phyloP scores from a whole-genome alignment of 257 asterid genomes.

The Handroanthus guayacan region DNA sequence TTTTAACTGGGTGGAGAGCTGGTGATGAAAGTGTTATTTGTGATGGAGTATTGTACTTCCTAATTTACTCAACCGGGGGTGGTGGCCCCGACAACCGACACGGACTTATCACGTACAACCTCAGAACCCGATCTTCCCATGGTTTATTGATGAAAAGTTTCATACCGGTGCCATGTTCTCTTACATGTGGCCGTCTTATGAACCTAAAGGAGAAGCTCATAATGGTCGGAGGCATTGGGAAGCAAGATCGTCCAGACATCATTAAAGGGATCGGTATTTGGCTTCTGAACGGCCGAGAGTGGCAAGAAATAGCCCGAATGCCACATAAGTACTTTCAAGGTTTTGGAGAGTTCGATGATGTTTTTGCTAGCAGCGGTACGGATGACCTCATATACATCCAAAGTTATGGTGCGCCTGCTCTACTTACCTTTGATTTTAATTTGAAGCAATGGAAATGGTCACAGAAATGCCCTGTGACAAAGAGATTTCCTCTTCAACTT shows the following conservation, averaged over 20 bases:
- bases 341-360: constrained; percentile 93
- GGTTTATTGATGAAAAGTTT: constrained; percentile 65
- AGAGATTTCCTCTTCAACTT: constrained; percentile 82
- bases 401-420: constrained; percentile 80
- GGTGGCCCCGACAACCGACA: constrained; percentile 61
- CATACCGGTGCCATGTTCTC: constrained; percentile 74
- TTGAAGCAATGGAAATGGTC: constrained; percentile 86
- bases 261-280: constrained; percentile 94
- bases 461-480: constrained; percentile 73
- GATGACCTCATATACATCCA: constrained; percentile 82
- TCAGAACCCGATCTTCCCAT: constrained; percentile 44
- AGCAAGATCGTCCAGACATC: constrained; percentile 73
- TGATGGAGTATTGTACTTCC: constrained; percentile 73
- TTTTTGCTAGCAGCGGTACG: constrained; percentile 85
- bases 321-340: constrained; percentile 89
- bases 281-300: constrained; percentile 68
- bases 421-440: constrained; percentile 60
- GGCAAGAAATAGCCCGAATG: constrained; percentile 83
- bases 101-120: constrained; percentile 63
- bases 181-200: constrained; percentile 93
- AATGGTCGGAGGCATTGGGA: constrained; percentile 96
- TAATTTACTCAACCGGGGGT: constrained; percentile 73
- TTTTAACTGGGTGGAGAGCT: constrained; percentile 81
- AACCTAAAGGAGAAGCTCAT: constrained; percentile 69
- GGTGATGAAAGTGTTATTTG: constrained; percentile 94